Evolutionary conservation across 176 grass and related monocot genomes (phyloP).

Genomic region (Areca catechu): DNA sequence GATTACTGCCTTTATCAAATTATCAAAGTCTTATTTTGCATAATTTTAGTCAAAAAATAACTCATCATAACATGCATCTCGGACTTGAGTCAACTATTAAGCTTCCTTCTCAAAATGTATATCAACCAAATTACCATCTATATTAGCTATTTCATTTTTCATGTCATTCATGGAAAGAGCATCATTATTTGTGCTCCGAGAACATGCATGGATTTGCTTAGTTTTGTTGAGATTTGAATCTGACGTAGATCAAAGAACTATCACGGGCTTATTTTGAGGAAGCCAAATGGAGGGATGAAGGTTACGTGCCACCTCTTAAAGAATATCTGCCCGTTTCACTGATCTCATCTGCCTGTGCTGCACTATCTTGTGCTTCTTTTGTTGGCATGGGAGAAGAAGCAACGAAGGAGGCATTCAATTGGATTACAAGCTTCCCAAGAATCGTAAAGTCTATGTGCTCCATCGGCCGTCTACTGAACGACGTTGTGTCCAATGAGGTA

Average conservation of each 20-base stretch:
- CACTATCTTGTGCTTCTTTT: constrained; percentile 1
- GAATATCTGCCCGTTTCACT: constrained; percentile 18
- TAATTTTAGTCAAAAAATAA: too few species aligned
- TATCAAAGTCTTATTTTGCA: too few species aligned
- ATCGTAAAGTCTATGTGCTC: background rate
- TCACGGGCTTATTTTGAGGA: constrained; percentile 16
- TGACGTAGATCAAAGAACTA: constrained; percentile 17
- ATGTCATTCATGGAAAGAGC: too few species aligned
- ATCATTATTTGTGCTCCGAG: too few species aligned
- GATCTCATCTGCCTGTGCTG: background rate
- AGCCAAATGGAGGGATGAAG: constrained; percentile 26
- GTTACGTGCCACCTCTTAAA: constrained; percentile 15
- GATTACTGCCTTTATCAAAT: too few species aligned
- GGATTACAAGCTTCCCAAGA: constrained; percentile 12
- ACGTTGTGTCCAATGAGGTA: constrained; percentile 27
- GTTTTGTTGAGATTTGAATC: too few species aligned
- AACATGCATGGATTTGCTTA: too few species aligned
- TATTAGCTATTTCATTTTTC: too few species aligned
- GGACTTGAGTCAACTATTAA: too few species aligned
- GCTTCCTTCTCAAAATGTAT: too few species aligned
- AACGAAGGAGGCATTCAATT: constrained; percentile 34
- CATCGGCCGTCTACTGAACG: constrained; percentile 29
- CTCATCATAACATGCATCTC: too few species aligned
- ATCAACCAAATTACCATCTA: too few species aligned
- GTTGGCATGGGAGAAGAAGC: constrained; percentile 33